Evolutionary conservation across 1,284 basidiomycete species (phyloP), one percentile per base, ranked within the genome.

Genomic region (Microbotryum silenes-acaulis): DNA sequence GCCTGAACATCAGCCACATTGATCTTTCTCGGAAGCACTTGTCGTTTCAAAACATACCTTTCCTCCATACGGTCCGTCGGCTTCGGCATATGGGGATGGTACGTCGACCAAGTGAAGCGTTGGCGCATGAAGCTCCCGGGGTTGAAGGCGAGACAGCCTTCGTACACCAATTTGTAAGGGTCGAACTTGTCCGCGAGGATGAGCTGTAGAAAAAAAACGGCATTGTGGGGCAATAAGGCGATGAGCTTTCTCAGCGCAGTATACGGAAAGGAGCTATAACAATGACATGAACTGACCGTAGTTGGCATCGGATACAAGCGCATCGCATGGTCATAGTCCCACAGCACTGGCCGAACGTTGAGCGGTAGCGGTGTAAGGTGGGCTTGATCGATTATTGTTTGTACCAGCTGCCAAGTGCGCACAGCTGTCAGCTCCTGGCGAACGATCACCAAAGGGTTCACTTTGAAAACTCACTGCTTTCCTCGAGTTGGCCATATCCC

Each of bases 81-180:
- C 59, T 73, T 27, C 68, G 66, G 18, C 60, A 69, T 64, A 23
- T 67, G 62, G 42, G 75, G 75, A 49, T 76, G 74, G 60, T 75
- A 76, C 2, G 74, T 75, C 16, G 71, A 69, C 75, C 75, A 76
- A 0, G 69, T 65, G 27, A 72, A 75, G 21, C 62, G 56, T 31
- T 63, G 62, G 18, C 75, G 72, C 23, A 69, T 57, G 61, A 74
- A 75, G 1, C 73, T 72, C 16, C 96, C 94, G 0, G 96, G 96
- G 75, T 98, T 99, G 80, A 98, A 92, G 33, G 98, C 96, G 76
- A 97, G 94, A 73, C 96, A 98, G 7, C 91, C 91, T 57, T 94
- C 93, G 74, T 99, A 99, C 1, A 93, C 98, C 68, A 97, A 81
- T 72, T 96, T 91, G 75, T 90, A 99, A 45, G 89, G 83, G 73